Base-by-base conservation (phyloP, 208 protist species). In the Acanthamoeba castellanii region DNA sequence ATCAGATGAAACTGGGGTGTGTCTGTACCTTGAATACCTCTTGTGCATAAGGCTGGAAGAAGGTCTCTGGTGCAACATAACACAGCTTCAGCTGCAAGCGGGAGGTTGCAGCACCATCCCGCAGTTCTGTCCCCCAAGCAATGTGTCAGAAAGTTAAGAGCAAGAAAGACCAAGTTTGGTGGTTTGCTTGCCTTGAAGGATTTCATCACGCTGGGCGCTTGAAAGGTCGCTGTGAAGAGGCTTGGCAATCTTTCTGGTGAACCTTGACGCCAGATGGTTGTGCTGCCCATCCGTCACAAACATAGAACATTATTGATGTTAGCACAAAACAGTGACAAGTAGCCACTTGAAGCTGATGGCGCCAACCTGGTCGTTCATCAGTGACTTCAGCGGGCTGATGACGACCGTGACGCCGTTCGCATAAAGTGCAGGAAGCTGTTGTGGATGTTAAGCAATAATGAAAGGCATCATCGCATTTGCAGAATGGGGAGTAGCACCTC, bases 401-500 rank as follows among this genome's bases (percentile, higher is more conserved):
- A 90, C 55, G 0, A 90, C 30, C 5, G 52, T 90, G 45, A 90
- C n/a, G 6, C 82, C 82, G 1, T 66, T 52, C 14, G 18, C 4
- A 13, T 82, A 82, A 18, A 82, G 45, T 13, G 74, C 74, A 6
- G 74, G 74, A n/a, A 82, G 18, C 74, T 82, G 2, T 14, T 57
- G 13, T 22, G 18, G 18, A 57, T 57, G 13, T 5, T 57, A 57
- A 55, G 37, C 8, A 37, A 74, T 37, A 34, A 22, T n/a, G 66
- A n/a, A 34, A 74, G 32, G 11, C n/a, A 7, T 30, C 66, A 34
- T 37, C 22, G 32, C 9, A 22, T 14, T 37, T 37, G 37, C 30
- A 72, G 37, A 37, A 37, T 2, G 1, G 37, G 37, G 7, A 2
- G 42, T 0, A 47, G 42, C 13, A 97, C 14, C 95, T 97, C 95